Conservation (phyloP, 495 filamentous ascomycete species). For the Neurospora sp. region DNA sequence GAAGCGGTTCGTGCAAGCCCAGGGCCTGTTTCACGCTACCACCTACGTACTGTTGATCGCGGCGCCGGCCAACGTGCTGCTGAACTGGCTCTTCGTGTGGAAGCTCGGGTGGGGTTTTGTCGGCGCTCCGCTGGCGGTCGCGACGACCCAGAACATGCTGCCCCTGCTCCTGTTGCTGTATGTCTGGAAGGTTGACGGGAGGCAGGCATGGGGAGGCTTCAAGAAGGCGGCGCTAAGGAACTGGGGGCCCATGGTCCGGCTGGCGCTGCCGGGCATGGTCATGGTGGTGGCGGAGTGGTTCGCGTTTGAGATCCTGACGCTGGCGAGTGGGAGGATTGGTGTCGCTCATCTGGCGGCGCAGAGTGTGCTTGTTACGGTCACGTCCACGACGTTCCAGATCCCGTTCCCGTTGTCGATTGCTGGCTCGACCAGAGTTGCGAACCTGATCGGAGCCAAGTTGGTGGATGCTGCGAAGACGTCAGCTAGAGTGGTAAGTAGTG, state of each 20-base stretch:
- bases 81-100: constrained; percentile 71
- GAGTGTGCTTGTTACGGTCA: constrained; percentile 45
- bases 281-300: constrained; percentile 92
- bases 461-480: constrained; percentile 60
- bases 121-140: constrained; percentile 81
- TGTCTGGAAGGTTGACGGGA: constrained; percentile 63
- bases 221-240: constrained; percentile 60
- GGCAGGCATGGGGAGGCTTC: constrained; percentile 82
- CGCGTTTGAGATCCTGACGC: constrained; percentile 71
- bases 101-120: constrained; percentile 67
- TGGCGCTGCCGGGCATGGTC: constrained; percentile 75
- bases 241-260: constrained; percentile 77
- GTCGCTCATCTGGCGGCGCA: constrained; percentile 58
- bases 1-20: constrained; percentile 65
- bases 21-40: constrained; percentile 60
- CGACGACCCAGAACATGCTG: constrained; percentile 70
- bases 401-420: constrained; percentile 54
- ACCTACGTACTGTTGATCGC: constrained; percentile 57
- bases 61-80: constrained; percentile 53
- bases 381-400: constrained; percentile 48
- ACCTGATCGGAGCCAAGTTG: constrained; percentile 58
- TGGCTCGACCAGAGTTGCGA: constrained; percentile 53
- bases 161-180: constrained; percentile 68
- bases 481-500: constrained; percentile 49
- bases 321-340: constrained; percentile 60